A percentile compares a stretch with the other conserved stretches of the same genome.
phyloP scores from a whole-genome alignment of 768 basidiomycete species.

The Pleurotus citrinopileatus region DNA sequence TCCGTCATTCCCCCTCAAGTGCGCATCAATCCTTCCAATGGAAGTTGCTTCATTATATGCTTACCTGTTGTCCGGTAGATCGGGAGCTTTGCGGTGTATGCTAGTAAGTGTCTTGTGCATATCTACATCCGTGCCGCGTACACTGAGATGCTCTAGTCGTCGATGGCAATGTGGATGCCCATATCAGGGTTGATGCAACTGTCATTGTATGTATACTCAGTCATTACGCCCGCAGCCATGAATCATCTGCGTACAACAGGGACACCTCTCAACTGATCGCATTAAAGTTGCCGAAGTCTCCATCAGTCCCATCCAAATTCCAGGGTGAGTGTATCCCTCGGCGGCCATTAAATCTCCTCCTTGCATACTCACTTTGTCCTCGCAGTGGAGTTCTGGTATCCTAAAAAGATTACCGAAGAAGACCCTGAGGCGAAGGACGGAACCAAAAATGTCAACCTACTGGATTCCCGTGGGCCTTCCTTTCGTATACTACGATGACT shows the following conservation, averaged over 20 bases:
- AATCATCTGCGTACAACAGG: neutral
- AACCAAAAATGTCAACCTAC: neutral
- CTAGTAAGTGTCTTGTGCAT: neutral
- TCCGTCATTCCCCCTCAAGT: neutral
- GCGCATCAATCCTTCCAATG: neutral
- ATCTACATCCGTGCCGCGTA: too few species aligned
- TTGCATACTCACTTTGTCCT: neutral
- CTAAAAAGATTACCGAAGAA: neutral
- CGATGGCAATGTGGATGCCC: neutral
- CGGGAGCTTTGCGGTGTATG: neutral
- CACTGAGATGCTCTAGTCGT: neutral
- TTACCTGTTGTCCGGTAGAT: neutral
- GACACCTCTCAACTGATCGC: neutral
- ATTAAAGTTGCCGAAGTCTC: neutral
- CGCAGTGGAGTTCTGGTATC: slow-evolving; percentile 5
- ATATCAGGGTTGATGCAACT: neutral
- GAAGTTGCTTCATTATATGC: neutral
- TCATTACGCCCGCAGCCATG: too few species aligned
- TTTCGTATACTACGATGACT: too few species aligned
- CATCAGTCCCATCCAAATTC: neutral
- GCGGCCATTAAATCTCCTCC: neutral
- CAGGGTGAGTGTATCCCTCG: neutral
- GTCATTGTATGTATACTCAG: neutral
- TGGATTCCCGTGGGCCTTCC: neutral
- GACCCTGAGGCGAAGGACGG: neutral